Base-by-base conservation (phyloP, 176 grass and related monocot genomes). In the Avena eriantha region DNA sequence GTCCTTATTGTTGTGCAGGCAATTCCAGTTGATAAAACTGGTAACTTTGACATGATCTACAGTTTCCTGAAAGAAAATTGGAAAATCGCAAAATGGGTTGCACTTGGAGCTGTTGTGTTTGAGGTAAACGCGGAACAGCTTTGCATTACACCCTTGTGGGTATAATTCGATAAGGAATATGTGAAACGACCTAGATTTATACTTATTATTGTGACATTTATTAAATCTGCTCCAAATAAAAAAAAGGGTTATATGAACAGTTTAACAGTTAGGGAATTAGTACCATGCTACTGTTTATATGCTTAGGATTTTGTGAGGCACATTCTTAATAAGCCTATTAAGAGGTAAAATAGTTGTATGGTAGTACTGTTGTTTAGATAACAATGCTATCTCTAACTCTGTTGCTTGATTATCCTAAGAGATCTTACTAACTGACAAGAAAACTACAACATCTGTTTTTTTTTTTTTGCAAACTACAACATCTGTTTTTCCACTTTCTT, bases 21-120 rank as follows among this genome's bases (percentile, higher is more conserved):
- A n/a, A 89, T 97, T 73, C 90, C 92, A 64, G 81, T 83, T 76
- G 95, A 97, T 60, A 92, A 89, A 92, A 97, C 95, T 75, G 95
- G 95, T 17, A 91, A 94, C 78, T 87, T 97, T 4, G 83, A 94
- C 82, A 94, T 89, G 88, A 97, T 97, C 57, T 97, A 92, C 41
- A 81, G 68, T 80, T 97, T 97, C 73, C 85, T 97, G 81, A 94
- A 92, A 79, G 87, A 83, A 10, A 92, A 94, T 76, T 97, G 95
- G 92, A 91, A 86, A 89, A 94, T 94, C 45, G 88, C 81, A 43
- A 94, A 97, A 74, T 97, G 92, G 95, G 86, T 97, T 80, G 76
- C 95, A 71, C 90, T 97, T 80, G 92, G 90, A 78, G 95, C 90
- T 87, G 95, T 89, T 85, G 16, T 94, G 76, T 92, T 94, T 87